Conservation (phyloP, 345 rosid genomes). For the Firmiana major region DNA sequence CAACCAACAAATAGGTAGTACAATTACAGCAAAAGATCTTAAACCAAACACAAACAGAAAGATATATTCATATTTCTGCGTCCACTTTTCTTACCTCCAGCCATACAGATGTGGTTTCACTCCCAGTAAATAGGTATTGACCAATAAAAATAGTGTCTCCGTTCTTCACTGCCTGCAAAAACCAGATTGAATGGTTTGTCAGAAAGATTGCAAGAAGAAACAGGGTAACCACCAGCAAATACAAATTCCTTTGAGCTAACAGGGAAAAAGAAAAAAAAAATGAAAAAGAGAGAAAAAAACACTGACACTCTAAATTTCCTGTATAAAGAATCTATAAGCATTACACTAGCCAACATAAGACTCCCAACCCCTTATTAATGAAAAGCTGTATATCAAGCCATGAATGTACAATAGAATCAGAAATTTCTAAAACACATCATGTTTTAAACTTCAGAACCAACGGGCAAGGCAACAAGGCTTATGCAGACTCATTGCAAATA, state of each 20-base stretch:
- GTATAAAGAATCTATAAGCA: not conserved
- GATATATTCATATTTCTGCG: not conserved
- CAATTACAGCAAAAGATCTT: not conserved
- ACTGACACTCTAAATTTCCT: not conserved
- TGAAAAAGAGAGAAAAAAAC: too few relatives aligned
- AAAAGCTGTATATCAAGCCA: not conserved
- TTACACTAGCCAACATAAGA: not conserved
- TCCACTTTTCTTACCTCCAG: constrained; percentile 58
- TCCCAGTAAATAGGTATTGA: constrained; percentile 92
- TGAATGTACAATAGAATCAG: not conserved
- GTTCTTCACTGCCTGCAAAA: constrained; percentile 74
- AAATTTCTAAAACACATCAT: not conserved
- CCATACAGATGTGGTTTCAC: constrained; percentile 98
- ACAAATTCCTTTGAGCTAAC: not conserved
- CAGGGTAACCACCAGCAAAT: not conserved
- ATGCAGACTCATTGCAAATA: not conserved
- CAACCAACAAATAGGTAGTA: not conserved
- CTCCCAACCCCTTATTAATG: not conserved
- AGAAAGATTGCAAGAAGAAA: not conserved
- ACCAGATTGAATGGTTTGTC: constrained; percentile 19
- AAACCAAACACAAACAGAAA: not conserved
- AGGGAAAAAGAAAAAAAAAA: too few relatives aligned
- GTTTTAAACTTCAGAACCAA: not conserved
- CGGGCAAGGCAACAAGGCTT: not conserved
- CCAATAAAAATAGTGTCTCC: constrained; percentile 96